These are phyloP conservation scores for Chenopodium quinoa DNA, from an alignment of 148 eudicot genomes.

Conservation along the genomic window DNA sequence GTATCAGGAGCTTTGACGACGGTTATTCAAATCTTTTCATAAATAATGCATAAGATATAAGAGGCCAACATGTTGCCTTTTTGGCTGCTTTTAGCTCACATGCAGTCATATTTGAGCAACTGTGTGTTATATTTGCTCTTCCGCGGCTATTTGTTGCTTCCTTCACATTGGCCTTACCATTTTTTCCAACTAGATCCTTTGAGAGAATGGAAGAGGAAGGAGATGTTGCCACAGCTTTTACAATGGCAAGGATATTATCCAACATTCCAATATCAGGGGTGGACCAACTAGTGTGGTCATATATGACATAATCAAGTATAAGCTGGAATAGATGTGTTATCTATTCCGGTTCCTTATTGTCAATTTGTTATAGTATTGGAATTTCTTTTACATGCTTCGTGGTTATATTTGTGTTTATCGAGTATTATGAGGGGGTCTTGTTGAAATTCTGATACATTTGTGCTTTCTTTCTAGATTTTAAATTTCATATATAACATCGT, in stretches of 20 bases:
- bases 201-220: constrained; percentile 99
- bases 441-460: neutral
- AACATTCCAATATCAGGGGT: constrained; percentile 87
- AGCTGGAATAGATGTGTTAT: neutral
- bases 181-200: constrained; percentile 89
- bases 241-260: constrained; percentile 93
- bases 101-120: constrained; percentile 79
- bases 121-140: constrained; percentile 86
- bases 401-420: neutral
- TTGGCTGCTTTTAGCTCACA: constrained; percentile 93
- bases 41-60: constrained; percentile 83
- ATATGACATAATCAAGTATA: constrained; percentile 39
- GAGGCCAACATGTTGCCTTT: constrained; percentile 53
- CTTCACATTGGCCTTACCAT: constrained; percentile 83
- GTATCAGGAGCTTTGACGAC: constrained; percentile 78
- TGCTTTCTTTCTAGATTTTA: neutral
- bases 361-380: neutral
- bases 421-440: neutral
- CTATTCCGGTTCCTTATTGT: neutral
- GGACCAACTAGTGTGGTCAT: constrained; percentile 94
- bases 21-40: constrained; percentile 96
- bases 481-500: neutral
- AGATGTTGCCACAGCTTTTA: constrained; percentile 94
- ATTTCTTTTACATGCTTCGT: neutral
- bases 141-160: constrained; percentile 86